Percentiles rank a stretch among this genome's conserved stretches.
phyloP scores from a whole-genome alignment of 805 yeast species.

The Candida glaebosa region DNA sequence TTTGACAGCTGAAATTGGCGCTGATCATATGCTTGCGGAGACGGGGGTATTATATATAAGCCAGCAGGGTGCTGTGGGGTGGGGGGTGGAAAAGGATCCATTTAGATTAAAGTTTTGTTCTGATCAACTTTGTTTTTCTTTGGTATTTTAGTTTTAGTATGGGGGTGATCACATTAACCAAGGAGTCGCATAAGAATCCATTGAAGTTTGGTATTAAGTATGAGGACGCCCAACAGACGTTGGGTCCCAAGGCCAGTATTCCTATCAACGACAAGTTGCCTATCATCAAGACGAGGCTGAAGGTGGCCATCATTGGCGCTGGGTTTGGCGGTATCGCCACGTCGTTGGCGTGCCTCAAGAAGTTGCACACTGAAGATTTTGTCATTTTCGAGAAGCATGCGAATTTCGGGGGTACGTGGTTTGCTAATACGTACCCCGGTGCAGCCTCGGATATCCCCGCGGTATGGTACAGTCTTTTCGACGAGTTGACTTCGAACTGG shows the following conservation, averaged over 20 bases:
- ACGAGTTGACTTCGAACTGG: conserved; percentile 35
- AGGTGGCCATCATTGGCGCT: conserved; percentile 36
- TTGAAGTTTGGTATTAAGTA: conserved; percentile 24
- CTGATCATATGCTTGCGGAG: conserved; percentile 1
- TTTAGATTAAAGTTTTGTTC: too few relatives aligned
- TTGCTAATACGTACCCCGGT: conserved; percentile 44
- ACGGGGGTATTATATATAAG: neutral
- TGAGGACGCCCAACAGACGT: conserved; percentile 23
- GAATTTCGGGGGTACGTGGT: conserved; percentile 44
- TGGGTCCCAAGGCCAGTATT: conserved; percentile 20
- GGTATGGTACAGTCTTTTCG: conserved; percentile 34
- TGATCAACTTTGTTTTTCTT: too few relatives aligned
- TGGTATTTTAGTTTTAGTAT: too few relatives aligned
- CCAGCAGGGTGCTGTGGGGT: too few relatives aligned
- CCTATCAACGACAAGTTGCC: conserved; percentile 17
- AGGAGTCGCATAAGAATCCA: conserved; percentile 32
- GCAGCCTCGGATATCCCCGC: conserved; percentile 46
- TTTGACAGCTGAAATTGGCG: neutral
- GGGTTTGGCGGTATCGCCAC: conserved; percentile 39
- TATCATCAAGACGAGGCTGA: conserved; percentile 20
- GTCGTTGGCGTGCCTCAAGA: conserved; percentile 23
- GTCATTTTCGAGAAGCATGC: conserved; percentile 37
- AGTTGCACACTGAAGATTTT: conserved; percentile 26
- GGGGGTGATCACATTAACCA: conserved; percentile 25
- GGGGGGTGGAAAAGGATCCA: too few relatives aligned